Conservation (phyloP, 805 yeast genomes). For the Nakazawaea holstii region DNA sequence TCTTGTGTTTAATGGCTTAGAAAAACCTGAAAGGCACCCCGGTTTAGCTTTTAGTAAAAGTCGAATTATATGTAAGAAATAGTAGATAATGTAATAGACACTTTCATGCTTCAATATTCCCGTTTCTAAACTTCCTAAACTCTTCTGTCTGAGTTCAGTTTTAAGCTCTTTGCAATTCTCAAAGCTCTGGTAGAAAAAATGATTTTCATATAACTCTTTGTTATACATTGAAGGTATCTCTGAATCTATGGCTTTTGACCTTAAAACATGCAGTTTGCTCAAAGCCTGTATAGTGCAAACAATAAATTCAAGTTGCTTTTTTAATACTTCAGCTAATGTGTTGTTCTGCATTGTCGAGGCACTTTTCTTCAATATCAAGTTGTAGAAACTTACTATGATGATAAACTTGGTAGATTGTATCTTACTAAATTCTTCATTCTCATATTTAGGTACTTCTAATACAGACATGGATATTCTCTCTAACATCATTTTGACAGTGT, state of each 20-base stretch:
- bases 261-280: background rate
- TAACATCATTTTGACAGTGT: background rate
- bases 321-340: background rate
- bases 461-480: background rate
- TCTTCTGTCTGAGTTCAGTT: too few species aligned
- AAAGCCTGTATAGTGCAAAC: background rate
- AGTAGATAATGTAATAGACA: constrained; percentile 1
- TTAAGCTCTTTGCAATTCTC: background rate
- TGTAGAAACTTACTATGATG: constrained; percentile 1
- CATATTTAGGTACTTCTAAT: constrained; percentile 4
- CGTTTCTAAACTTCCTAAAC: background rate
- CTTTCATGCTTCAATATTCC: background rate
- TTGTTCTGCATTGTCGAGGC: background rate
- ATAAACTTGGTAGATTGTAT: constrained; percentile 2
- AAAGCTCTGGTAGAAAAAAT: background rate
- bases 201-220: background rate
- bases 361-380: background rate
- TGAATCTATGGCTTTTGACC: background rate
- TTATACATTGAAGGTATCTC: background rate
- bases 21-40: too few species aligned
- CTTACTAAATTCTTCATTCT: background rate
- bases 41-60: background rate
- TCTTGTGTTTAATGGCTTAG: background rate
- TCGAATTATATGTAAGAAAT: background rate
- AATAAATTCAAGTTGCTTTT: background rate